Base-by-base conservation (phyloP, 2,329 filamentous ascomycete genomes). In the Cucurbitaria berberidis region DNA sequence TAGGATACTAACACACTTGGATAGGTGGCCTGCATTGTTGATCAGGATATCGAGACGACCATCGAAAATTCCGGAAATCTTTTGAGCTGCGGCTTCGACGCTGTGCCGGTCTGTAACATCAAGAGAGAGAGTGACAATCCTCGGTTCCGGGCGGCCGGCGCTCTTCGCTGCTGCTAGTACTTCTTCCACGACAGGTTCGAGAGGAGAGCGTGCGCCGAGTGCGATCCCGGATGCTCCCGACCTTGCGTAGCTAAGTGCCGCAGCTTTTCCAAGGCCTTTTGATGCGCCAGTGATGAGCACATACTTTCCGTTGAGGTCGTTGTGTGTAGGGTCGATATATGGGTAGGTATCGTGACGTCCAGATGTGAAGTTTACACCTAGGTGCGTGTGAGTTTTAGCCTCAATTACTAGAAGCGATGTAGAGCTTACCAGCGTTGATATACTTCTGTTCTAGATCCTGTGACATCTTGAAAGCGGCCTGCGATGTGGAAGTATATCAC, bases 221-320 rank as follows among this genome's bases (percentile, higher is more conserved):
- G 78, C 80, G 48, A 88, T 84, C 16, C 73, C 65, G 0, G 80
- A 78, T 38, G 79, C 81, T 5, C 84, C 84, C 3, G 84, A 83
- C 62, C 73, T 73, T 21, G 84, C 84, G 60, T 79, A 87, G 11
- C 80, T 79, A 16, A 82, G 61, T 1, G 83, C 83, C 4, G 80
- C 81, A 8, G 79, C 77, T 7, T 73, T 74, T 8, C 85, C 84
- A 22, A 86, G 77, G 3, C 84, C 83, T 52, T 78, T 80, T 3
- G 80, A 82, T 0, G 80, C 83, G 7, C 84, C 85, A 0, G 79
- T 83, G 43, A 87, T 80, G 55, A 88, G 74, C 36, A 82, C 70
- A 4, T 70, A 57, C 56, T 77, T 77, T 29, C 74, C 75, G 4
- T 34, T 42, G 15, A 67, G 52, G 22, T 64, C 30, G 34, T 56